phyloP scores from a whole-genome alignment of 495 filamentous ascomycete genomes.

The Usnea hakonensis region DNA sequence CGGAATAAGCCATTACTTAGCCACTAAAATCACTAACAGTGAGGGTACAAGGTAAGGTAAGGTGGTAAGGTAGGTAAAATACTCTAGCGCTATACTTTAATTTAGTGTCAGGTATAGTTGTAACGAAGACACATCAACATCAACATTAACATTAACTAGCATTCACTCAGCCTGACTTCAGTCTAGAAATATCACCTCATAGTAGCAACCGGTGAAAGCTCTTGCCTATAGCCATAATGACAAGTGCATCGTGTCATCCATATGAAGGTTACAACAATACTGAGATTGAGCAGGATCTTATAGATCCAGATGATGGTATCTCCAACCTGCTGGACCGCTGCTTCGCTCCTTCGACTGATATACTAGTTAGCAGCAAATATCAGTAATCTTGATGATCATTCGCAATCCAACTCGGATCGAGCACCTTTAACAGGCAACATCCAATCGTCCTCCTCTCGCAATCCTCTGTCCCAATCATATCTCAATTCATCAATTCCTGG shows the following conservation, averaged over 20 bases:
- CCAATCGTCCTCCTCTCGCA: slow-evolving; percentile 45
- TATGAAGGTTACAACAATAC: slow-evolving; percentile 57
- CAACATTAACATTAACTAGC: not conserved
- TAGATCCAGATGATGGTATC: slow-evolving; percentile 91
- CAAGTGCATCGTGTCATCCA: slow-evolving; percentile 36
- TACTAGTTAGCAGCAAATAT: slow-evolving; percentile 32
- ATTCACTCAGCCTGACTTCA: not conserved
- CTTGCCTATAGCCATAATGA: slow-evolving; percentile 33
- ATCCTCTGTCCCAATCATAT: slow-evolving; percentile 44
- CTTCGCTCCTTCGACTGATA: not conserved
- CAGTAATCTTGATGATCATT: slow-evolving; percentile 90
- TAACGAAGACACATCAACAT: not conserved
- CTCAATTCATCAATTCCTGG: slow-evolving; percentile 85
- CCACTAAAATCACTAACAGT: too few relatives aligned
- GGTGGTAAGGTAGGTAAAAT: too few relatives aligned
- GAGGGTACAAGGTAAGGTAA: too few relatives aligned
- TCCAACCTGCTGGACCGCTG: not conserved
- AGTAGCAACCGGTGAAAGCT: not conserved
- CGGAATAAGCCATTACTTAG: too few relatives aligned
- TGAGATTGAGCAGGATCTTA: slow-evolving; percentile 78
- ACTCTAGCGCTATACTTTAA: too few relatives aligned
- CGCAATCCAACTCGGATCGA: slow-evolving; percentile 60
- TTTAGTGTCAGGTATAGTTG: not conserved
- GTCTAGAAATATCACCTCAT: not conserved
- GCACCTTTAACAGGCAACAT: slow-evolving; percentile 77